Conservation (phyloP, 495 filamentous ascomycete genomes). For the Mycothermus thermophilus region DNA sequence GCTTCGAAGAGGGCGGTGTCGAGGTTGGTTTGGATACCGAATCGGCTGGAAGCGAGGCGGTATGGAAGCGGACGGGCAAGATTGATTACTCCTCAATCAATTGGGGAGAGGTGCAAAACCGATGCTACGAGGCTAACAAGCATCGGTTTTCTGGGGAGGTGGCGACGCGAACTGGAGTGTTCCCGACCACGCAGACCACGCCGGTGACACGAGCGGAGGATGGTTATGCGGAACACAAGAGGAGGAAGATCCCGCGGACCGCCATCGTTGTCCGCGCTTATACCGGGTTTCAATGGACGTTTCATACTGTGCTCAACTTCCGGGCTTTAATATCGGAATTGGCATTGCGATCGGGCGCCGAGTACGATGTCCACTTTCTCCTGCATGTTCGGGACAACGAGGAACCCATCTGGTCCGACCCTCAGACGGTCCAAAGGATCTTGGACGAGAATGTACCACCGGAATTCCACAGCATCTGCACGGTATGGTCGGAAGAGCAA, state of each 20-base stretch:
- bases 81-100: constrained; percentile 60
- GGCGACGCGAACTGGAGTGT: too few relatives aligned
- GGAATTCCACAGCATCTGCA: constrained; percentile 78
- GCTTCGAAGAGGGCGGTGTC: constrained; percentile 55
- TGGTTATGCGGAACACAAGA: constrained; percentile 7
- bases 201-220: not conserved
- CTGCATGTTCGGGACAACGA: constrained; percentile 60
- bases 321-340: constrained; percentile 71
- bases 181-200: not conserved
- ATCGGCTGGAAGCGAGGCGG: constrained; percentile 48
- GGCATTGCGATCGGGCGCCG: constrained; percentile 55
- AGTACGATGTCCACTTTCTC: constrained; percentile 71
- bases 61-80: constrained; percentile 56
- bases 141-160: constrained; percentile 31
- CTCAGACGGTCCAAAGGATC: constrained; percentile 36
- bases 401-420: constrained; percentile 49
- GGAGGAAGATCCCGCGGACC: constrained; percentile 40
- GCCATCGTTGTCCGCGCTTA: constrained; percentile 63
- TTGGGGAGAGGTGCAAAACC: constrained; percentile 64
- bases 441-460: constrained; percentile 63
- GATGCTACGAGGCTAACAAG: constrained; percentile 53
- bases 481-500: constrained; percentile 85
- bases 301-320: constrained; percentile 55
- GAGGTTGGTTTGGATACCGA: constrained; percentile 69
- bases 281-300: constrained; percentile 53